Conservation (phyloP, 306 rosid species). For the Glycine latifolia region DNA sequence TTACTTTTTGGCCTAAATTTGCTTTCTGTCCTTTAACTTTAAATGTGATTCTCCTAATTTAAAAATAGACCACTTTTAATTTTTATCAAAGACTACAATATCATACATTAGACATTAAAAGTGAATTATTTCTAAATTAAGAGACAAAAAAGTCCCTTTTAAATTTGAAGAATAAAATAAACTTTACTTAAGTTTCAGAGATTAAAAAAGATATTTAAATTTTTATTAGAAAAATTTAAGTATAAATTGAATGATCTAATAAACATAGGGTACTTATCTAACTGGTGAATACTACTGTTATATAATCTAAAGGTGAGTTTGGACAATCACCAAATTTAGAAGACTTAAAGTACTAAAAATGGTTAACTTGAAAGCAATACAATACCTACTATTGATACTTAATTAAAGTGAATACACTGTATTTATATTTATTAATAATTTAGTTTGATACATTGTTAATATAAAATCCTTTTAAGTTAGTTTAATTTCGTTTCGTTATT, state of each 20-base stretch:
- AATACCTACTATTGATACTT: conserved; percentile 2
- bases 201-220: no score
- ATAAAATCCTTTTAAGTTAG: background rate
- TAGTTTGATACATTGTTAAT: background rate
- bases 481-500: background rate
- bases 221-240: background rate
- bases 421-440: background rate
- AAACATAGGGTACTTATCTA: background rate
- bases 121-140: no score
- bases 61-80: no score
- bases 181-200: no score
- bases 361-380: conserved; percentile 15
- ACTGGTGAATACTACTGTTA: background rate
- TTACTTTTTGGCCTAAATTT: no score
- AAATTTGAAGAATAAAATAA: no score
- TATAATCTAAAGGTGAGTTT: background rate
- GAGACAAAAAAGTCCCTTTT: no score
- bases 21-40: no score
- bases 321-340: background rate
- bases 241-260: background rate
- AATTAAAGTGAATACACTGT: background rate
- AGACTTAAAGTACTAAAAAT: background rate
- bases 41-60: no score
- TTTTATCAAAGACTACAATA: no score
- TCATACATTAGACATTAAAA: no score